Evolutionary conservation across 176 grass and related monocot species (phyloP).

Genomic region (Dactylis glomerata): DNA sequence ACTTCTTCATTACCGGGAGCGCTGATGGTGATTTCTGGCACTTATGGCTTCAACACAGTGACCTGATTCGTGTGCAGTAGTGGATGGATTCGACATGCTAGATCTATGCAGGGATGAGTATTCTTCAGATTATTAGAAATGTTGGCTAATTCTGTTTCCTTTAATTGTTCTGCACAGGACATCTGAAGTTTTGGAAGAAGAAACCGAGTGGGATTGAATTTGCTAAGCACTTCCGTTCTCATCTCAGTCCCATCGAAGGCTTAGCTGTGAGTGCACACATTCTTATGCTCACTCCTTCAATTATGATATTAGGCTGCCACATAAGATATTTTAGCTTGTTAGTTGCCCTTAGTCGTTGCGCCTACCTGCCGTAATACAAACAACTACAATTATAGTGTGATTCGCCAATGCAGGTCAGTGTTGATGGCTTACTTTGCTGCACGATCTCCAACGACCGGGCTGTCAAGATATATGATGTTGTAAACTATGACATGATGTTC

Average conservation of each 20-base stretch:
- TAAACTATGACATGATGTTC: constrained; percentile 99
- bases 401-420: constrained; percentile 73
- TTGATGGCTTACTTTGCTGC: constrained; percentile 92
- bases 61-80: background rate
- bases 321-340: constrained; percentile 6
- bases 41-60: background rate
- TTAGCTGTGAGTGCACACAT: constrained; percentile 67
- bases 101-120: constrained; percentile 1
- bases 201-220: constrained; percentile 85
- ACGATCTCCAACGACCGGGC: constrained; percentile 73
- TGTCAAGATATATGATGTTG: constrained; percentile 96
- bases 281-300: constrained; percentile 4
- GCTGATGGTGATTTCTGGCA: constrained; percentile 55
- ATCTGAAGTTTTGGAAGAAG: constrained; percentile 99
- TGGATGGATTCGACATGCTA: background rate
- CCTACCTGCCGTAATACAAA: background rate
- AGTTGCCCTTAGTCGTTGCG: background rate
- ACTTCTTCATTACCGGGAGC: constrained; percentile 97
- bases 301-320: background rate
- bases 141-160: background rate
- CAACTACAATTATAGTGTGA: constrained; percentile 46
- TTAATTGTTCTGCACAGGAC: constrained; percentile 39
- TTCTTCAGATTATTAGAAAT: background rate
- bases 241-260: constrained; percentile 96
- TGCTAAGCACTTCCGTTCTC: constrained; percentile 95